Evolutionary conservation across 2,329 filamentous ascomycete species (phyloP).

Genomic region (Arthrobotrys entomopaga): DNA sequence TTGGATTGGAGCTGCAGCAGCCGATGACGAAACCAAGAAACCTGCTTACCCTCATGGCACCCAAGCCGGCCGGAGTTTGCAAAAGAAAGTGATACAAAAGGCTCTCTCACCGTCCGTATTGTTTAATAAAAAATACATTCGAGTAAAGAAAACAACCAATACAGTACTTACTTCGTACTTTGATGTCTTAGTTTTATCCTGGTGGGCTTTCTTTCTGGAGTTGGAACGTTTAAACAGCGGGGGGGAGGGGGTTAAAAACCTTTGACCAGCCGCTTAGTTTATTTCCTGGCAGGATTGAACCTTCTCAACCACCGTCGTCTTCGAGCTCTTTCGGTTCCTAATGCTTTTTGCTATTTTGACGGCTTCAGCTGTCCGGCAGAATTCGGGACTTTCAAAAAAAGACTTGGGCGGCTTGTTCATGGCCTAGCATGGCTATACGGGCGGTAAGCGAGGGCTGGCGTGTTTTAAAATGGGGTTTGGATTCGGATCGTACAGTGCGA

Average conservation of each 20-base stretch:
- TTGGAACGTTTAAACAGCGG: conserved; percentile 5
- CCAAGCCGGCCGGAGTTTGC: conserved; percentile 42
- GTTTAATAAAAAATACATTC: conserved; percentile 5
- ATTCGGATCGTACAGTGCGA: background rate
- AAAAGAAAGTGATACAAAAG: conserved; percentile 22
- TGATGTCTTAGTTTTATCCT: conserved; percentile 2
- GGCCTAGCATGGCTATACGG: background rate
- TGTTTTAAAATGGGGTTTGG: background rate
- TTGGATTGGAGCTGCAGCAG: conserved; percentile 53
- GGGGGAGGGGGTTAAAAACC: conserved; percentile 23
- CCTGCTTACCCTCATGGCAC: conserved; percentile 39
- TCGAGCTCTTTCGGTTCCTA: conserved; percentile 51
- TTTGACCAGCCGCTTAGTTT: conserved; percentile 36
- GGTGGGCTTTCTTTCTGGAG: background rate
- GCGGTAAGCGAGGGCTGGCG: background rate
- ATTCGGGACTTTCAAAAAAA: conserved; percentile 35
- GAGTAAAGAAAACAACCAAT: conserved; percentile 26
- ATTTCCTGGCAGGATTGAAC: conserved; percentile 38
- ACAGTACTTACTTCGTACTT: conserved; percentile 48
- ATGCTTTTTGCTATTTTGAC: conserved; percentile 56
- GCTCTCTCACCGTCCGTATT: too few species aligned
- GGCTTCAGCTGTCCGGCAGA: conserved; percentile 48
- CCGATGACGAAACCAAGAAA: conserved; percentile 55
- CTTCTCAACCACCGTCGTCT: conserved; percentile 1
- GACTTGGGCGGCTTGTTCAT: conserved; percentile 19